Evolutionary conservation across 768 basidiomycete genomes (phyloP), one percentile per base, ranked within the genome.

Genomic region (Udeniomyces megalosporus): DNA sequence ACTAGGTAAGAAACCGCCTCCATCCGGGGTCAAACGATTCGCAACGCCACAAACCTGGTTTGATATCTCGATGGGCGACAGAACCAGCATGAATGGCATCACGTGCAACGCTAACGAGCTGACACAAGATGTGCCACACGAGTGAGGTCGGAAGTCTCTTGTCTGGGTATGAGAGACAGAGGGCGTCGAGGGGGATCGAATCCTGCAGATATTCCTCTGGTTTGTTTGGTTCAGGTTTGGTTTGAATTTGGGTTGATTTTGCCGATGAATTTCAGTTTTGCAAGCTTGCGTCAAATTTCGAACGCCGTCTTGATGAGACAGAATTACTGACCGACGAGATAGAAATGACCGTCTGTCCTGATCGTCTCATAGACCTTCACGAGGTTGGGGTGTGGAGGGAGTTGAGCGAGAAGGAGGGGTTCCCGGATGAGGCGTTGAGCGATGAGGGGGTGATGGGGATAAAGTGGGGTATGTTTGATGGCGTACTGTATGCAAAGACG

Each of bases 381-480:
- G 46, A 77, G 68, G 64, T 74, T 75, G 17, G 74, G 76, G 60
- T 77, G 76, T 1, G 73, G 72, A 2, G 72, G 74, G 1, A 77
- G 67, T 61, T 76, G 72, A 1, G 75, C 73, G 42, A 77, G 69
- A 44, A 77, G 69, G 4, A 70, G 73, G 0, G 76, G 76, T 59
- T 77, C 76, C 28, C 76, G 70, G 0, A 77, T 68, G 1, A 77
- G 68, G 0, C 76, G 68, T 2, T 72, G 68, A 5, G 76, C 72
- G 52, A 77, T 77, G n/a, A 77, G 68, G 7, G 75, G 75, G 67
- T 77, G 76, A 61, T 77, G 76, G 0, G 75, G 74, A 60, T 74
- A 70, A 4, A 77, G 66, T 0, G 76, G 74, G 1, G 76, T 77
- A 60, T 76, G 75, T 66, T 77, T 77, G 62, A 77, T 67, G 1